Percentiles rank a stretch among this genome's conserved stretches.
Conservation (phyloP, 164 flowering plant species). For the Vitis labrusca region DNA sequence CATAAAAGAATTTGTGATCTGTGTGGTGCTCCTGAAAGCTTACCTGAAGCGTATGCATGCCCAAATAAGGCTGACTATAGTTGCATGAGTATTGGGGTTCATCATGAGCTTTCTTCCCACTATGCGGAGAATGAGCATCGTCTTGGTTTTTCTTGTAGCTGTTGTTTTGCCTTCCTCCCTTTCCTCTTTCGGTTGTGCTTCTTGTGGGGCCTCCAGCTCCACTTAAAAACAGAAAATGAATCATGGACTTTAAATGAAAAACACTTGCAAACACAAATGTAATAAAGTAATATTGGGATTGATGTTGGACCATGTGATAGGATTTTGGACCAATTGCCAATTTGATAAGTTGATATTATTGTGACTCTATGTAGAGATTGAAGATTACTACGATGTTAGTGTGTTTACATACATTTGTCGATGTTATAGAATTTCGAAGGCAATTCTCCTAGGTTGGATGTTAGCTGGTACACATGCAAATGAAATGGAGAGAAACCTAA, state of each 20-base stretch:
- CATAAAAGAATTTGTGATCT: neutral
- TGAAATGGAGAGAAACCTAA: neutral
- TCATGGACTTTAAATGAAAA: neutral
- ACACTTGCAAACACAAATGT: neutral
- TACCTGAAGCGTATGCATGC: conserved; percentile 67
- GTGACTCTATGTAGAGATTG: neutral
- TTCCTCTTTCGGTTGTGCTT: conserved; percentile 29
- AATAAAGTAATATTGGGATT: neutral
- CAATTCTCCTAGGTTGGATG: neutral
- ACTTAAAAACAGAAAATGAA: conserved; percentile 21
- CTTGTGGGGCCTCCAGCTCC: conserved; percentile 35
- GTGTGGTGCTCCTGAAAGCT: neutral
- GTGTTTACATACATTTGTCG: neutral
- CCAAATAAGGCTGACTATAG: conserved; percentile 66
- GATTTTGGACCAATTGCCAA: neutral
- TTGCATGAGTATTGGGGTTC: conserved; percentile 83
- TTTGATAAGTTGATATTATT: neutral
- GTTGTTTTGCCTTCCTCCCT: conserved; percentile 24
- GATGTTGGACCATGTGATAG: neutral
- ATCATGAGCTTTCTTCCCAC: conserved; percentile 67
- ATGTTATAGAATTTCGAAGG: neutral
- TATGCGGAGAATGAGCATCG: conserved; percentile 38
- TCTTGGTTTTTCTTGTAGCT: conserved; percentile 28
- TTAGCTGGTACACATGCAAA: neutral
- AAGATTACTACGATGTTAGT: neutral